phyloP scores from a whole-genome alignment of 306 rosid species.

The Vigna nakashimae region DNA sequence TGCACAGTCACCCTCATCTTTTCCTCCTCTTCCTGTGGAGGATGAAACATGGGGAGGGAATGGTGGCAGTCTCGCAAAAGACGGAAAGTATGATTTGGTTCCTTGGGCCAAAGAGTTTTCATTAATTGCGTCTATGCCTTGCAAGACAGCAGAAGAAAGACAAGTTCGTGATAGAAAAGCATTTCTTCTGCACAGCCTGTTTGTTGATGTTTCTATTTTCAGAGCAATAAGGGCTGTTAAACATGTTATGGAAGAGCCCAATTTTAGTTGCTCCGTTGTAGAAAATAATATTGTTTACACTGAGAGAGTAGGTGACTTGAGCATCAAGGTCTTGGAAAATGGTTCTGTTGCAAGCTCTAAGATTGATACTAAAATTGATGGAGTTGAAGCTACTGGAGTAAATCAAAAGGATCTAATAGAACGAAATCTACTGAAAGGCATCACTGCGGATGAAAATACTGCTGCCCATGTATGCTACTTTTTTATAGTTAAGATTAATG shows the following conservation, averaged over 20 bases:
- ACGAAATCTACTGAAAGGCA: constrained; percentile 90
- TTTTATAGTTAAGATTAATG: constrained; percentile 40
- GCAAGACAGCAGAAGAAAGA: constrained; percentile 94
- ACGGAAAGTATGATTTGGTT: constrained; percentile 73
- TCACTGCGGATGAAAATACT: constrained; percentile 97
- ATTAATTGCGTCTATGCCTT: constrained; percentile 86
- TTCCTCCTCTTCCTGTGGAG: constrained; percentile 85
- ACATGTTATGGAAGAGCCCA: constrained; percentile 60
- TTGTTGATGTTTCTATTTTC: constrained; percentile 88
- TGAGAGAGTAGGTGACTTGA: constrained; percentile 82
- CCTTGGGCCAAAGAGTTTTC: constrained; percentile 93
- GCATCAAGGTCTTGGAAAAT: constrained; percentile 73
- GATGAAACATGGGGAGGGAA: constrained; percentile 96
- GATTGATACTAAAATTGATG: constrained; percentile 92
- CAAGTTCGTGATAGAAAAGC: constrained; percentile 94
- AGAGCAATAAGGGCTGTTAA: constrained; percentile 74
- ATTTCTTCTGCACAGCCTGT: constrained; percentile 92
- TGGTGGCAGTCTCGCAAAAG: constrained; percentile 94
- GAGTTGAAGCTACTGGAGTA: constrained; percentile 77
- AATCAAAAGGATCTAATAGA: constrained; percentile 66
- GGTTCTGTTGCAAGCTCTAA: constrained; percentile 80
- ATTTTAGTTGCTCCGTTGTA: constrained; percentile 48
- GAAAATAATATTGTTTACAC: constrained; percentile 55
- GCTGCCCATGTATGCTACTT: constrained; percentile 87
- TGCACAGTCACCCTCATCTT: constrained; percentile 69